phyloP scores from a whole-genome alignment of 169 alveolate genomes.

The Plasmodium inui region DNA sequence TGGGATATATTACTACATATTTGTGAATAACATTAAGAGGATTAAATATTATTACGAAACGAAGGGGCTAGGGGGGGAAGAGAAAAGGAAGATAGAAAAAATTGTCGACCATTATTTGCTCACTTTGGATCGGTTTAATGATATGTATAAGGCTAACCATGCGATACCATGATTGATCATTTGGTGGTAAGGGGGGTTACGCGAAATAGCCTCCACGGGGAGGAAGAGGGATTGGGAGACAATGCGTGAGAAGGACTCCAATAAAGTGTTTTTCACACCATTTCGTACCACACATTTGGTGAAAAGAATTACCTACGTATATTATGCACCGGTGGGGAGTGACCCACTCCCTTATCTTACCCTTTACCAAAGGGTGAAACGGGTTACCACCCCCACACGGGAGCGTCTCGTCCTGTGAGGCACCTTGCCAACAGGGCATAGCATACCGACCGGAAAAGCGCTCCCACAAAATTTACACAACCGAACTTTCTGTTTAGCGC shows the following conservation, averaged over 20 bases:
- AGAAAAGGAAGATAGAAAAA: slow-evolving; percentile 32
- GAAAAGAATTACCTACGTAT: not conserved
- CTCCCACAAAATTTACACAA: not conserved
- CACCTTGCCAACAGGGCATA: not conserved
- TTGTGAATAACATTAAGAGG: slow-evolving; percentile 22
- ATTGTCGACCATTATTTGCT: slow-evolving; percentile 40
- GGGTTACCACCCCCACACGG: not conserved
- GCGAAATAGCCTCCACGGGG: not conserved
- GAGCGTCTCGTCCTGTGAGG: not conserved
- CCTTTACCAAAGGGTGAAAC: not conserved
- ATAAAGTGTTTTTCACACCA: not conserved
- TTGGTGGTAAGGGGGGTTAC: not conserved
- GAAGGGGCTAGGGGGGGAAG: slow-evolving; percentile 31
- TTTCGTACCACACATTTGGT: not conserved
- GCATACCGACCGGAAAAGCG: not conserved
- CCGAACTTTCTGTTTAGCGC: not conserved
- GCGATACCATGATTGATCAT: not conserved
- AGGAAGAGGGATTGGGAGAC: not conserved
- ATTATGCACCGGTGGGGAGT: not conserved
- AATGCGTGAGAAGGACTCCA: not conserved
- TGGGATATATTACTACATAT: slow-evolving; percentile 41
- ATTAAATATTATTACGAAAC: slow-evolving; percentile 47
- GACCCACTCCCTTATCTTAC: not conserved
- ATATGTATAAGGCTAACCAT: slow-evolving; percentile 1
- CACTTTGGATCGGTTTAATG: slow-evolving; percentile 27